These are phyloP conservation scores for Jackrogersella multiformis DNA, from an alignment of 495 filamentous ascomycete genomes.

Conservation along the genomic window DNA sequence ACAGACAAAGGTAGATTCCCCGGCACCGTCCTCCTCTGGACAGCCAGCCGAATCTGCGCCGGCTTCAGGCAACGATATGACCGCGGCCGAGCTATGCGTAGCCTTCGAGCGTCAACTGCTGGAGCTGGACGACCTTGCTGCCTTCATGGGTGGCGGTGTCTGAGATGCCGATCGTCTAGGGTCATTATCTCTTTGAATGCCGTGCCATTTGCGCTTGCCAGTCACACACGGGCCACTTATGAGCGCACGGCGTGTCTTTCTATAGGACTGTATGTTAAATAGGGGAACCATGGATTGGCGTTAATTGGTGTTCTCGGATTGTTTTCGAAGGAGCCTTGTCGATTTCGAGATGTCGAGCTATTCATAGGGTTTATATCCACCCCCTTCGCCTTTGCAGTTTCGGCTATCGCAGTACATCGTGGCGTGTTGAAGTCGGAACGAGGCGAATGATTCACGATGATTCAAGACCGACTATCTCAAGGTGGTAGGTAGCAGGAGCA, in stretches of 20 bases:
- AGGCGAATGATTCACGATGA: conserved; percentile 6
- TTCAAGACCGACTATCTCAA: not conserved
- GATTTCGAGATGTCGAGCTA: conserved; percentile 3
- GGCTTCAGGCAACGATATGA: conserved; percentile 55
- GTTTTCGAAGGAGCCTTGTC: conserved; percentile 6
- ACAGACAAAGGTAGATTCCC: conserved; percentile 52
- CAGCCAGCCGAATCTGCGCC: conserved; percentile 33
- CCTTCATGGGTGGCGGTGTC: conserved; percentile 63
- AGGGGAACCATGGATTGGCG: conserved; percentile 36
- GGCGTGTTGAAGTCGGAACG: conserved; percentile 1
- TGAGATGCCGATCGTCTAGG: conserved; percentile 33
- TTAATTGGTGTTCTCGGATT: conserved; percentile 30
- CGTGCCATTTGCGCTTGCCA: conserved; percentile 18
- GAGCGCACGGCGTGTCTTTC: conserved; percentile 7
- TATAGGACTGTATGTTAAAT: conserved; percentile 37
- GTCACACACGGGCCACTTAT: not conserved
- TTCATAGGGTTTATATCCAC: not conserved
- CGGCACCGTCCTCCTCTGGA: conserved; percentile 47
- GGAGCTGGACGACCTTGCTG: conserved; percentile 60
- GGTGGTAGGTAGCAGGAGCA: not conserved
- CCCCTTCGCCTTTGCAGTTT: not conserved
- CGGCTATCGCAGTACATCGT: not conserved
- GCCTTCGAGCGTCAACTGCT: conserved; percentile 62
- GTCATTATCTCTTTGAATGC: conserved; percentile 8
- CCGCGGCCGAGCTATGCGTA: conserved; percentile 56